Conservation (phyloP, 805 yeast genomes). For the Crinitomyces ghanaensis region DNA sequence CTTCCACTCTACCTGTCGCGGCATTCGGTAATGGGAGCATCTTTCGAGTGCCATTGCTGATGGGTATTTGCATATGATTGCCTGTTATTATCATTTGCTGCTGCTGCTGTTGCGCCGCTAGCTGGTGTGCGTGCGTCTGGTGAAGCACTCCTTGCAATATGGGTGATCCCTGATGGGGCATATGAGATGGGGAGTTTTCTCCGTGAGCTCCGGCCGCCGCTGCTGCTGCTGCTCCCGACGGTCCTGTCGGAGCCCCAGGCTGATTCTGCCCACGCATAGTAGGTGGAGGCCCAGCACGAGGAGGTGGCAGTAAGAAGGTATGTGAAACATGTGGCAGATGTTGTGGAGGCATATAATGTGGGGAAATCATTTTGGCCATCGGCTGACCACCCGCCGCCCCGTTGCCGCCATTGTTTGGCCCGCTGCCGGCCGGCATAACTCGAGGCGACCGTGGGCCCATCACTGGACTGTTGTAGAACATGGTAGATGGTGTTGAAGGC, state of each 20-base stretch:
- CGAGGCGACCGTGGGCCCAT: slow-evolving; percentile 8
- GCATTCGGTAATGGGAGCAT: too few relatives aligned
- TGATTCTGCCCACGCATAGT: too few relatives aligned
- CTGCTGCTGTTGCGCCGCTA: slow-evolving; percentile 5
- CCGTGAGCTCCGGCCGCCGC: slow-evolving; percentile 2
- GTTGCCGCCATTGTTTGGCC: background rate
- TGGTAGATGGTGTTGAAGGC: slow-evolving; percentile 14
- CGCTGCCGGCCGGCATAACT: too few relatives aligned
- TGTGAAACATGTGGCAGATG: background rate
- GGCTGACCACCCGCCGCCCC: too few relatives aligned
- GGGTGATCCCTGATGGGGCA: too few relatives aligned
- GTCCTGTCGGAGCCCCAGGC: background rate
- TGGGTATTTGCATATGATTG: too few relatives aligned
- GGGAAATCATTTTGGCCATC: too few relatives aligned
- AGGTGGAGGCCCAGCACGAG: slow-evolving; percentile 1
- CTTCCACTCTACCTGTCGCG: too few relatives aligned
- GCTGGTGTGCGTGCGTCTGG: slow-evolving; percentile 3
- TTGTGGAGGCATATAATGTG: slow-evolving; percentile 3
- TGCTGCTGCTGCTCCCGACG: slow-evolving; percentile 1
- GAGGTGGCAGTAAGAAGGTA: background rate
- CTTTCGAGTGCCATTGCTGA: too few relatives aligned
- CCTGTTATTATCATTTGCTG: too few relatives aligned
- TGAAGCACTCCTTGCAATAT: too few relatives aligned
- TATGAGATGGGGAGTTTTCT: too few relatives aligned
- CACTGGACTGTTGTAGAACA: slow-evolving; percentile 11